Evolutionary conservation across 2,329 filamentous ascomycete genomes (phyloP).

Genomic region (Colletotrichum sp.): DNA sequence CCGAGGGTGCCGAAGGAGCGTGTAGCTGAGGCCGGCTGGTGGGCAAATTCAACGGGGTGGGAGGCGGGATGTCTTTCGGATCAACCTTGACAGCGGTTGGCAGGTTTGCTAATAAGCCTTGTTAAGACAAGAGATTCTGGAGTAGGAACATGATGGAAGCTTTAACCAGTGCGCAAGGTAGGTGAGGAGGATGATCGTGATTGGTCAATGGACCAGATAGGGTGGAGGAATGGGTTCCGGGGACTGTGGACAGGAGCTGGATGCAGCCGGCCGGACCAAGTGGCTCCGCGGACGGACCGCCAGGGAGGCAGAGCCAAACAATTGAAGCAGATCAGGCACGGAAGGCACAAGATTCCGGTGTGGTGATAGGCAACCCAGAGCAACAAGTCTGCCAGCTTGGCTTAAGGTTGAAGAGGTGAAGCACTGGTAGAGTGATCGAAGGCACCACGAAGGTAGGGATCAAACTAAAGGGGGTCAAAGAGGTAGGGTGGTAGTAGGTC

Average conservation of each 20-base stretch:
- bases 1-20: conserved; percentile 6
- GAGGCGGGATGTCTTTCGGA: conserved; percentile 59
- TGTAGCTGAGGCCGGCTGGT: conserved; percentile 37
- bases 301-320: background rate
- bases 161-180: background rate
- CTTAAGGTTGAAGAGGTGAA: background rate
- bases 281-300: conserved; percentile 4
- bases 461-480: background rate
- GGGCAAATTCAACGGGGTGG: conserved; percentile 61
- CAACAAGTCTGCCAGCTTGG: conserved; percentile 20
- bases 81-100: conserved; percentile 33
- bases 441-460: background rate
- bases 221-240: background rate
- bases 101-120: conserved; percentile 27
- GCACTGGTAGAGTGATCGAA: background rate
- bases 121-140: conserved; percentile 4
- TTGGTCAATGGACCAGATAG: background rate
- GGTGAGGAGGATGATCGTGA: background rate
- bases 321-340: conserved; percentile 15
- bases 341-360: conserved; percentile 28
- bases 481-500: background rate
- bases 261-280: background rate
- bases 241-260: background rate
- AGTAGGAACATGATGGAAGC: background rate
- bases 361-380: conserved; percentile 22